Conservation (phyloP, 768 basidiomycete genomes). For the Psilocybe subaeruginosa region DNA sequence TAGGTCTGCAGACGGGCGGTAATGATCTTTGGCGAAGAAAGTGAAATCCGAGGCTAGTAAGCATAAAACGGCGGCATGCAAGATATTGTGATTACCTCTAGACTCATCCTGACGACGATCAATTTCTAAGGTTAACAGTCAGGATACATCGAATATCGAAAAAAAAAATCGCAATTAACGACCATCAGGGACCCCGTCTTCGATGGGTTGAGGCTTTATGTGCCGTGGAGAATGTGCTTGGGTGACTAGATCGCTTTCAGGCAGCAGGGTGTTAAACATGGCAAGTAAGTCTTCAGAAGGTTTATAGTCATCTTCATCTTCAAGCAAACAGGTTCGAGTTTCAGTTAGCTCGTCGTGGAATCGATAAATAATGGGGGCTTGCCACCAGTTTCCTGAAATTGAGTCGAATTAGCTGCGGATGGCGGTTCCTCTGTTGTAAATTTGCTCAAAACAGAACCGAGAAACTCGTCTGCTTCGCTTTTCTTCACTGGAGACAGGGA, state of each 20-base stretch:
- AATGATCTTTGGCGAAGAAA: neutral
- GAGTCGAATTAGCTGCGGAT: neutral
- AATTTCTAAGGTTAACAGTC: no score
- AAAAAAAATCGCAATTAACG: neutral
- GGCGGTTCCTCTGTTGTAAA: slow-evolving; percentile 4
- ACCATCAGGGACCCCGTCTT: neutral
- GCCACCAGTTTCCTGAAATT: neutral
- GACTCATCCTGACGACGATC: no score
- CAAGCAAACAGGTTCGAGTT: neutral
- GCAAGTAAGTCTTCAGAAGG: slow-evolving; percentile 12
- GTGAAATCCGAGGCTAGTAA: no score
- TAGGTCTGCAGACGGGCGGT: neutral
- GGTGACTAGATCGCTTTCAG: neutral
- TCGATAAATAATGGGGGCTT: neutral
- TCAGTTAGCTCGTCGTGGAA: neutral
- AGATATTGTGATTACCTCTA: neutral
- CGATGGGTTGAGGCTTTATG: neutral
- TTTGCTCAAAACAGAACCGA: slow-evolving; percentile 1
- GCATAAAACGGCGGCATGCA: neutral
- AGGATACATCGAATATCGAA: neutral
- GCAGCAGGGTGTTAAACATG: neutral
- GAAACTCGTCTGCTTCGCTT: slow-evolving; percentile 4
- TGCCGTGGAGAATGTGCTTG: neutral
- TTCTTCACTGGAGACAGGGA: slow-evolving; percentile 6
- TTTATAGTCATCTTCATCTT: slow-evolving; percentile 13